Conservation (phyloP, 106 monocot genomes). For the Xerophyta viscosa region DNA sequence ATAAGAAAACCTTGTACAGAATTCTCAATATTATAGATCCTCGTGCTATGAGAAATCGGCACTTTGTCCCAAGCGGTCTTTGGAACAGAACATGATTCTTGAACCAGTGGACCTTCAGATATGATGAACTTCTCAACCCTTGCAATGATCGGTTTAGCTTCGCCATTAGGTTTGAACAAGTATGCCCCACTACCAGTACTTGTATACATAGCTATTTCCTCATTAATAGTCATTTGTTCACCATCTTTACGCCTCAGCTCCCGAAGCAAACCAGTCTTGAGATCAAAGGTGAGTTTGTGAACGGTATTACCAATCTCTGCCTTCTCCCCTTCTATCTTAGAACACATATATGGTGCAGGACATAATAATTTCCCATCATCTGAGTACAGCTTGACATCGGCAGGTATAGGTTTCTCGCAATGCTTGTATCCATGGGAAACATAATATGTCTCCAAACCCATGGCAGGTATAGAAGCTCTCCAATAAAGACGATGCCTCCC, state of each 20-base stretch:
- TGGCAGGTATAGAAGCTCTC: constrained; percentile 80
- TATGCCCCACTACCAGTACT: constrained; percentile 87
- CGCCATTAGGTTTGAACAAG: constrained; percentile 82
- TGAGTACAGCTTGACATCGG: constrained; percentile 40
- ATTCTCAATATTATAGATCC: constrained; percentile 54
- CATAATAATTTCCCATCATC: constrained; percentile 27
- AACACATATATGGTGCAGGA: constrained; percentile 71
- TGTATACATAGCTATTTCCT: constrained; percentile 82
- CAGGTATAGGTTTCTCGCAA: constrained; percentile 62
- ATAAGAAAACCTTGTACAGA: constrained; percentile 72
- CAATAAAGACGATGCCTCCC: constrained; percentile 84
- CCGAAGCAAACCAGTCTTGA: constrained; percentile 59
- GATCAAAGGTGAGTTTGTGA: constrained; percentile 60
- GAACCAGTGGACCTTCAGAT: constrained; percentile 67
- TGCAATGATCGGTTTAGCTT: constrained; percentile 52
- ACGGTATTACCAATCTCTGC: constrained; percentile 45
- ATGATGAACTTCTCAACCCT: constrained; percentile 48
- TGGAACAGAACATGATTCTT: constrained; percentile 70
- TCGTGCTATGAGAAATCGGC: constrained; percentile 77
- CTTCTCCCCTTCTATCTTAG: constrained; percentile 40
- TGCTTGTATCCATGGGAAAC: constrained; percentile 33
- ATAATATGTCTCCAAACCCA: constrained; percentile 90
- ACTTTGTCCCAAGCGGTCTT: constrained; percentile 48
- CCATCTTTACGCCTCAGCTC: constrained; percentile 41
- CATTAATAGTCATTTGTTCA: constrained; percentile 35